Evolutionary conservation across 139 green algal species (phyloP), one percentile per base, ranked within the genome.

Genomic region (Eudorina sp.): DNA sequence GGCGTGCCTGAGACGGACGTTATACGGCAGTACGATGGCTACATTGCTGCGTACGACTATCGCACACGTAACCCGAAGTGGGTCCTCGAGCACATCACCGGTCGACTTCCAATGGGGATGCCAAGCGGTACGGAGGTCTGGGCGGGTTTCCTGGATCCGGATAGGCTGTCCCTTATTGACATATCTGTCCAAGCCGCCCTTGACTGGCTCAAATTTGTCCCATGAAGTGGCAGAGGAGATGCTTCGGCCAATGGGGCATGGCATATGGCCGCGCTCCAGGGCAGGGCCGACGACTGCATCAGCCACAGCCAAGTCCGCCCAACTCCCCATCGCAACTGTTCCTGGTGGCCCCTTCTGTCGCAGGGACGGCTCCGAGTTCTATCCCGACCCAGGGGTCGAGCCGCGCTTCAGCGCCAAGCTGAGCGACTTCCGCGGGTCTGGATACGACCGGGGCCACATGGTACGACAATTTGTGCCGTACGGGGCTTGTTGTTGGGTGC

Each of bases 391-490:
- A 16, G 88, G 48, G 6, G 74, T 98, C 1, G 95, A 98, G 4
- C 58, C 88, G 9, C 90, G 92, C 29, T 98, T 98, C 82, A 86
- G 95, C 34, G 94, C 80, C 84, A 94, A 90, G 58, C 94, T 98
- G 19, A 75, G 89, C 0, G 95, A 98, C 91, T 99, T 94, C 87
- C 83, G 84, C 21, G 86, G 90, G 25, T 96, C 90, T 9, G 97
- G 97, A 2, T 99, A 97, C 87, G 97, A 99, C 92, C 88, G 97
- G 0, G 97, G 97, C 5, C 97, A 99, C 91, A 92, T 99, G 94
- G 95, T 95, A 79, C 13, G 89, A 29, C n/a, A n/a, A n/a, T n/a
- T n/a, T n/a, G n/a, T n/a, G n/a, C 46, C 66, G 66, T 55, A 55
- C 48, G 48, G 13, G 48, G 48, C 48, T 55, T 21, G 48, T 13